Evolutionary conservation across 208 protist genomes (phyloP).

Genomic region (Crithidia brevicula): DNA sequence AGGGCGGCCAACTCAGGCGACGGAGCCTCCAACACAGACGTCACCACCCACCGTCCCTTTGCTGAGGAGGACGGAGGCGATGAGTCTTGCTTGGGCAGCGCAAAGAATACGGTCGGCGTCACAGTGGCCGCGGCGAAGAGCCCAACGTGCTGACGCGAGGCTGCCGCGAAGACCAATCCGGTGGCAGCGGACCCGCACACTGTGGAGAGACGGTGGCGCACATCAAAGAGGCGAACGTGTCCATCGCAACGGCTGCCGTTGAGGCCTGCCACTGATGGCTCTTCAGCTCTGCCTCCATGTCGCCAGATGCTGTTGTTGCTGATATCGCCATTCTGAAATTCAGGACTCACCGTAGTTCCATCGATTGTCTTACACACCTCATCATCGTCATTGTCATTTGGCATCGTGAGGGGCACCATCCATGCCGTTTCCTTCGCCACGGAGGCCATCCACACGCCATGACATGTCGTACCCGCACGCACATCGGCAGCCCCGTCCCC

Average conservation of each 20-base stretch:
- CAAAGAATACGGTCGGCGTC: conserved; percentile 19
- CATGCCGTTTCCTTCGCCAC: conserved; percentile 25
- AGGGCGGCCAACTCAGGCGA: background rate
- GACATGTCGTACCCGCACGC: background rate
- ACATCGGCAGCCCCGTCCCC: conserved; percentile 6
- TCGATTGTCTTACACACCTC: no score
- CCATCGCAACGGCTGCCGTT: no score
- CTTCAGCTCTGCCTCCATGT: no score
- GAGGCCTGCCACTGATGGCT: no score
- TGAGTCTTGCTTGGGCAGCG: background rate
- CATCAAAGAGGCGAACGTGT: conserved; percentile 21
- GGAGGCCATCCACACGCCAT: conserved; percentile 34
- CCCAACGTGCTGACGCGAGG: conserved; percentile 17
- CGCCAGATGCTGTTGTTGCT: no score
- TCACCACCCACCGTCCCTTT: conserved; percentile 2
- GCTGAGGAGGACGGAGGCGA: background rate
- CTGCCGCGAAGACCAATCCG: conserved; percentile 19
- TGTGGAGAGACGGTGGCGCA: conserved; percentile 6
- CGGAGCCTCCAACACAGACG: conserved; percentile 27
- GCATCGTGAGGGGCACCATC: conserved; percentile 30
- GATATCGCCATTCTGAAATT: no score
- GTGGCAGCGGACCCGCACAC: background rate
- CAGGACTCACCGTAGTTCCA: no score
- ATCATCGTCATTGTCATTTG: conserved; percentile 11
- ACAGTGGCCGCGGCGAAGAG: conserved; percentile 26